Evolutionary conservation across 805 yeast species (phyloP).

Genomic region (Kluyveromyces wickerhamii): DNA sequence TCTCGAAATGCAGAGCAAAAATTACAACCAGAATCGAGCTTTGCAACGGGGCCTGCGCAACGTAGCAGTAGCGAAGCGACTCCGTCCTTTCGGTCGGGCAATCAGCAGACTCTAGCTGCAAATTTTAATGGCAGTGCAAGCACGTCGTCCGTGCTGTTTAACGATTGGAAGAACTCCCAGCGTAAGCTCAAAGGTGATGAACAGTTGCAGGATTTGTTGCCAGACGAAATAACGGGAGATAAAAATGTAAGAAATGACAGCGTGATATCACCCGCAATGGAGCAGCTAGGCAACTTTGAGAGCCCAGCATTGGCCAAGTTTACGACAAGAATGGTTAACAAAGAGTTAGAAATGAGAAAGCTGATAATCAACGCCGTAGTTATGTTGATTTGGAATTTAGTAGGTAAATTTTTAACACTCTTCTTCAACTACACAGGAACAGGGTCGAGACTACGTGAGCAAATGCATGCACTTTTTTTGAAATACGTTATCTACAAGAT

Average conservation of each 20-base stretch:
- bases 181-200: too few species aligned
- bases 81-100: too few species aligned
- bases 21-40: too few species aligned
- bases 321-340: constrained; percentile 33
- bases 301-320: constrained; percentile 25
- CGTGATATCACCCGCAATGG: background rate
- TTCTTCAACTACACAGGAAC: constrained; percentile 13
- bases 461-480: constrained; percentile 2
- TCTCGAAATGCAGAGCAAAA: too few species aligned
- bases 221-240: background rate
- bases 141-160: too few species aligned
- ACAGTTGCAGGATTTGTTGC: constrained; percentile 7
- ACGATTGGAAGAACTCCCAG: too few species aligned
- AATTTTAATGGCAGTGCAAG: too few species aligned
- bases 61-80: too few species aligned
- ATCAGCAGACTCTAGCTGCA: too few species aligned
- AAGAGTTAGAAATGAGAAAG: constrained; percentile 33
- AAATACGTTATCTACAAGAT: constrained; percentile 6
- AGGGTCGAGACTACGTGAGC: constrained; percentile 12
- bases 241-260: background rate
- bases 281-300: constrained; percentile 22
- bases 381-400: constrained; percentile 26
- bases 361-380: constrained; percentile 29
- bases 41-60: too few species aligned
- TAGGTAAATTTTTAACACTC: constrained; percentile 15